Conservation (phyloP, 2,329 filamentous ascomycete genomes). For the Calycina marina region DNA sequence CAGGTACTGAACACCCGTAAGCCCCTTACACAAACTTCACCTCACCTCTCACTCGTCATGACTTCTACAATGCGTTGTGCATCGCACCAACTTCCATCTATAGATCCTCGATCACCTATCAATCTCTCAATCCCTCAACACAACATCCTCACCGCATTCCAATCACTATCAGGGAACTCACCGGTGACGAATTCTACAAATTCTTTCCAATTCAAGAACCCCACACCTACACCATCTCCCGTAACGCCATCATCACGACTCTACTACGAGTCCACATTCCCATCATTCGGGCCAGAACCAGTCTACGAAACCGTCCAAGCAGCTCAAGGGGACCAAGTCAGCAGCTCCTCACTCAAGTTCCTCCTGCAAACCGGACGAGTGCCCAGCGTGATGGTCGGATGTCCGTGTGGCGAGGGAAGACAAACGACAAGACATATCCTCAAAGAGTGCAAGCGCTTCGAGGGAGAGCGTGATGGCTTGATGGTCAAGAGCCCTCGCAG, state of each 20-base stretch:
- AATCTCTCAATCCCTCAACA: not conserved
- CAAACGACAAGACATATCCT: not conserved
- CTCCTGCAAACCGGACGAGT: not conserved
- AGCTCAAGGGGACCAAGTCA: not conserved
- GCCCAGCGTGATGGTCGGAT: not conserved
- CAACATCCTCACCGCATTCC: slow-evolving; percentile 1
- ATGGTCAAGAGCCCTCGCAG: not conserved
- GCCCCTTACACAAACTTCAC: too few species aligned
- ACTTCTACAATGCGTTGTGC: not conserved
- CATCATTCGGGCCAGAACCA: not conserved
- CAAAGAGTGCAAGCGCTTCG: not conserved
- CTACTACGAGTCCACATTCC: not conserved
- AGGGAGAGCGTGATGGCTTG: not conserved
- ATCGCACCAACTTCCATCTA: not conserved
- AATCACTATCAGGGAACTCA: not conserved
- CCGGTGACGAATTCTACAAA: not conserved
- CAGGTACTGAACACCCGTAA: too few species aligned
- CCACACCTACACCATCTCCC: not conserved
- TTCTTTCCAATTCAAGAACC: not conserved
- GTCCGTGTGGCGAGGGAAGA: not conserved
- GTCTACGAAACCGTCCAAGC: not conserved
- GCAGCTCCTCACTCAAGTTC: not conserved
- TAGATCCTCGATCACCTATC: not conserved
- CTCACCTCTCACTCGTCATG: not conserved
- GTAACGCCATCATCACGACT: not conserved